These are phyloP conservation scores for Cladosporium velox DNA, from an alignment of 2,329 filamentous ascomycete species.

Conservation along the genomic window DNA sequence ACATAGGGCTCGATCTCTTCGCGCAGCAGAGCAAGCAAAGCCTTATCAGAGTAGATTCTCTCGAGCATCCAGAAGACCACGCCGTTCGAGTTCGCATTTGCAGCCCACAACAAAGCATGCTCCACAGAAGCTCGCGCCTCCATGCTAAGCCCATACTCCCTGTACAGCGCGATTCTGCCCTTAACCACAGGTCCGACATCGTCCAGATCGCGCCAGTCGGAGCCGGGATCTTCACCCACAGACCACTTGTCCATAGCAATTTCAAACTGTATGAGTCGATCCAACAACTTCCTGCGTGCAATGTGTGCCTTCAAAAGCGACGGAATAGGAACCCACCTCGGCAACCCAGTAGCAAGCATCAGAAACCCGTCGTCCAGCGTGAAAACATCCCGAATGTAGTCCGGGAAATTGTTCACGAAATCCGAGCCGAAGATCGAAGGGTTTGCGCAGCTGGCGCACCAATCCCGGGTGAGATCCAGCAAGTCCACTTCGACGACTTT, in stretches of 20 bases:
- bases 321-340: constrained; percentile 58
- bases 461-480: constrained; percentile 56
- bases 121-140: constrained; percentile 42
- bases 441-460: constrained; percentile 55
- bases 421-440: constrained; percentile 56
- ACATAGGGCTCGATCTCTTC: constrained; percentile 40
- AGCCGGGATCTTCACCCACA: constrained; percentile 34
- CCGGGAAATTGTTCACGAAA: constrained; percentile 54
- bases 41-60: constrained; percentile 38
- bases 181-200: constrained; percentile 39
- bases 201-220: constrained; percentile 39
- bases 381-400: constrained; percentile 58
- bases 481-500: constrained; percentile 56
- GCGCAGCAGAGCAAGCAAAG: constrained; percentile 36
- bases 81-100: constrained; percentile 55
- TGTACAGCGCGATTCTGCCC: constrained; percentile 36
- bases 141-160: constrained; percentile 35
- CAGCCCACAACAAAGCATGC: constrained; percentile 57
- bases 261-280: constrained; percentile 33
- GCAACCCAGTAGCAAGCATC: constrained; percentile 56
- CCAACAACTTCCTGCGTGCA: constrained; percentile 34
- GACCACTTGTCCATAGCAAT: constrained; percentile 36
- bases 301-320: constrained; percentile 52
- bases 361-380: constrained; percentile 57
- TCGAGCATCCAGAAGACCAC: constrained; percentile 46